phyloP scores from a whole-genome alignment of 257 asterid species.

The Prunella vulgaris region DNA sequence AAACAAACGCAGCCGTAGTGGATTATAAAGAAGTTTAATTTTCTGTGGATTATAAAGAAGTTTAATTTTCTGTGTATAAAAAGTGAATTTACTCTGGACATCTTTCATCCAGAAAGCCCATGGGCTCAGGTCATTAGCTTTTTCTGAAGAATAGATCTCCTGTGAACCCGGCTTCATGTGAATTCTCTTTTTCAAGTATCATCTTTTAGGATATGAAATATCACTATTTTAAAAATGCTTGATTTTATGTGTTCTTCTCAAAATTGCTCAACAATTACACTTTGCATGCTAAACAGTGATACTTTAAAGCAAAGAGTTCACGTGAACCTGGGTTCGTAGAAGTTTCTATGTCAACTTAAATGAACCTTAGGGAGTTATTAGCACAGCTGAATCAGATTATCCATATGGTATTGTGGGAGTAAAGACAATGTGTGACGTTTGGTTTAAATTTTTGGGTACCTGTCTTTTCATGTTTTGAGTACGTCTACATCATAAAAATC shows the following conservation, averaged over 20 bases:
- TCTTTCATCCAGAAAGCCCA: not conserved
- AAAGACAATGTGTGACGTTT: not conserved
- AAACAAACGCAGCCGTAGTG: too few species aligned
- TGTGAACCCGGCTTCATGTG: too few species aligned
- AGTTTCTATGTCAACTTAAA: too few species aligned
- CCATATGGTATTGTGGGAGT: not conserved
- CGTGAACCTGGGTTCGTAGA: too few species aligned
- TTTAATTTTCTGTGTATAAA: not conserved
- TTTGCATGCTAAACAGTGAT: too few species aligned
- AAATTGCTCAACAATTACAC: too few species aligned
- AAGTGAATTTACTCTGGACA: not conserved
- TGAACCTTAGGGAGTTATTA: not conserved
- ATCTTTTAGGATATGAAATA: too few species aligned
- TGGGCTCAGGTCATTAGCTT: not conserved
- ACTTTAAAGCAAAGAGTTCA: too few species aligned
- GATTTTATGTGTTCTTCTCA: too few species aligned
- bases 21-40: not conserved
- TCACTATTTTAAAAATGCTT: too few species aligned
- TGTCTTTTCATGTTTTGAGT: not conserved
- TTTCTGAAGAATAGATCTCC: not conserved
- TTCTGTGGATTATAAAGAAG: not conserved
- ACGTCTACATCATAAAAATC: slow-evolving; percentile 5
- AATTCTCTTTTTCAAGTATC: too few species aligned
- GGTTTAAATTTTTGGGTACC: not conserved
- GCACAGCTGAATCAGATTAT: not conserved